A percentile compares a stretch with the other conserved stretches of the same genome.
Conservation (phyloP, 2,329 filamentous ascomycete species). For the Colletotrichum sp. region DNA sequence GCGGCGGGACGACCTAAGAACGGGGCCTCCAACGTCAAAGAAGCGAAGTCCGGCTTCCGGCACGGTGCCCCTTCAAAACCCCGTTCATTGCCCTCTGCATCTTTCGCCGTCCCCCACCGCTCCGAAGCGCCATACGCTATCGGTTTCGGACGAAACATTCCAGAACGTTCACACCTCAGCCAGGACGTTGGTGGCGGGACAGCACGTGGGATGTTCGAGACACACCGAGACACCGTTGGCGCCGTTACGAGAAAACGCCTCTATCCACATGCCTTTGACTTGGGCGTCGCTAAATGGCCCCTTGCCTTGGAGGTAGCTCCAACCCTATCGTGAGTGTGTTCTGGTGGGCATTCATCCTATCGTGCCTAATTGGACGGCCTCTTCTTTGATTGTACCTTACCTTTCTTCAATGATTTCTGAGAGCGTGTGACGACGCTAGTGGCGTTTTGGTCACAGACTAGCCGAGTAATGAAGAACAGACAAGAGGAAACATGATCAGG, state of each 20-base stretch:
- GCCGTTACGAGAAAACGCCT: neutral
- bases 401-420: neutral
- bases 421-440: neutral
- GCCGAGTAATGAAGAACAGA: neutral
- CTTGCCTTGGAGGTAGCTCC: neutral
- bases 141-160: neutral
- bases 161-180: neutral
- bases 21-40: neutral
- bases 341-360: neutral
- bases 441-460: neutral
- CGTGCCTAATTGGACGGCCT: neutral
- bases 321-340: neutral
- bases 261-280: neutral
- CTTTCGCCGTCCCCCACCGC: neutral
- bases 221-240: neutral
- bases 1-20: neutral
- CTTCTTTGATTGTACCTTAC: neutral
- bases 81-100: neutral
- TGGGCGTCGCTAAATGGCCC: neutral
- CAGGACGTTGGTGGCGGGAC: neutral
- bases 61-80: neutral
- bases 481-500: neutral
- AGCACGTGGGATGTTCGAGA: constrained; percentile 1
- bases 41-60: neutral
- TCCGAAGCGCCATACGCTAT: neutral